Percentiles rank a stretch among this genome's conserved stretches.
phyloP scores from a whole-genome alignment of 2,329 filamentous ascomycete species.

The Aspergillus eucalypticola region DNA sequence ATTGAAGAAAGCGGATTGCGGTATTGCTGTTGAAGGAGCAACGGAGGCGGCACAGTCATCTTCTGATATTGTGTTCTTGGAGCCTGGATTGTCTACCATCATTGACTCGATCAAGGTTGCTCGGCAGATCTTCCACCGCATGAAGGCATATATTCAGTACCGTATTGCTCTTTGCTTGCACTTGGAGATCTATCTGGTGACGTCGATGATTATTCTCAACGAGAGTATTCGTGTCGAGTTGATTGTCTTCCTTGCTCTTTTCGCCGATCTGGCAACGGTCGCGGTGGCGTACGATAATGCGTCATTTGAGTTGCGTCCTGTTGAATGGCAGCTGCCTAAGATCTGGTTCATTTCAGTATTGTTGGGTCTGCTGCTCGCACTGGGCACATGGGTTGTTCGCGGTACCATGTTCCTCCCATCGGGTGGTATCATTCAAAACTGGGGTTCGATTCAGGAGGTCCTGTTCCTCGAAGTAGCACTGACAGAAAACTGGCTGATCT shows the following conservation, averaged over 20 bases:
- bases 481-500: constrained; percentile 95
- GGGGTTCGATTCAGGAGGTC: constrained; percentile 72
- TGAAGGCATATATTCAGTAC: constrained; percentile 78
- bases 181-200: constrained; percentile 73
- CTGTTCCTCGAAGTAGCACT: constrained; percentile 88
- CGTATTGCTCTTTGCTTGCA: constrained; percentile 74
- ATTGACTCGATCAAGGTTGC: constrained; percentile 73
- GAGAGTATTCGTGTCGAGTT: constrained; percentile 73
- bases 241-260: constrained; percentile 76
- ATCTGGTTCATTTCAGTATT: constrained; percentile 68
- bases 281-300: constrained; percentile 82
- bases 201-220: constrained; percentile 78
- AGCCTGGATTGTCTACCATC: constrained; percentile 69
- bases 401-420: constrained; percentile 68
- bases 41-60: constrained; percentile 72
- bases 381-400: constrained; percentile 73
- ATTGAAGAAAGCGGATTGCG: constrained; percentile 72
- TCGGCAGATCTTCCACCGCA: constrained; percentile 74
- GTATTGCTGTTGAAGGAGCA: constrained; percentile 71
- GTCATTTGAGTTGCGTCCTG: constrained; percentile 73
- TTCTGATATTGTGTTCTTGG: constrained; percentile 73
- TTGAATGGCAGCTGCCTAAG: constrained; percentile 80
- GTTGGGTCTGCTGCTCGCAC: constrained; percentile 67
- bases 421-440: constrained; percentile 74
- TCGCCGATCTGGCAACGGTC: constrained; percentile 77